Evolutionary conservation across 208 protist genomes (phyloP), one percentile per base, ranked within the genome.

Genomic region (Acanthamoeba castellanii): DNA sequence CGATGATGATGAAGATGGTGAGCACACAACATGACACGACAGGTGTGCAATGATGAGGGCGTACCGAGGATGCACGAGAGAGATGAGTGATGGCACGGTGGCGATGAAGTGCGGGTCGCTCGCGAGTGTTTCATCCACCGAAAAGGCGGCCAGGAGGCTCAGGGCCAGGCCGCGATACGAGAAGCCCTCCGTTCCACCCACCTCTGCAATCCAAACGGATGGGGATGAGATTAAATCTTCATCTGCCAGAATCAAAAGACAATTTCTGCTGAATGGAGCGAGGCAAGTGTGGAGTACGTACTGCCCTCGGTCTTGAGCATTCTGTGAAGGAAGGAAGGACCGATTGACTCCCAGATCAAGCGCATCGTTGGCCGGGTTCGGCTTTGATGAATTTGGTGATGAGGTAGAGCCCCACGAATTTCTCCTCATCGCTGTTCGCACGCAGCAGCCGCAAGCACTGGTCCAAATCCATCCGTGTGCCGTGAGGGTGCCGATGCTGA

Each of bases 341-440:
- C 92, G 27, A 94, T 87, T 13, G 92, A 81, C 2, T 94, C 72
- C 52, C 74, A 82, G 20, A 94, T 94, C 18, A 34, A 42, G 55
- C 55, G 70, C 34, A 94, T 4, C 25, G 76, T 72, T 16, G 82
- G 45, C 37, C 74, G 47, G 74, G 25, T 16, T 94, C 74, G 50
- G 92, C 50, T 34, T 61, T 94, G 42, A 94, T 87, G 74, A 94
- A 88, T 52, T 94, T 94, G 22, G 92, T 94, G 74, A 88, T 25
- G 25, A 94, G 55, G n/a, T 72, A 87, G 52, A 94, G 92, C 9
- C 92, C 92, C 42, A 94, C 92, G 57, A 94, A 94, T 34, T 94
- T 94, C 30, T 94, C 92, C 30, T 94, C 92, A 70, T 94, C 92
- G 22, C 34, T 76, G 37, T 61, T 37, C 27, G 92, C 92, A 16